Conservation (phyloP, 2,329 filamentous ascomycete species). For the Ustilaginoidea virens region DNA sequence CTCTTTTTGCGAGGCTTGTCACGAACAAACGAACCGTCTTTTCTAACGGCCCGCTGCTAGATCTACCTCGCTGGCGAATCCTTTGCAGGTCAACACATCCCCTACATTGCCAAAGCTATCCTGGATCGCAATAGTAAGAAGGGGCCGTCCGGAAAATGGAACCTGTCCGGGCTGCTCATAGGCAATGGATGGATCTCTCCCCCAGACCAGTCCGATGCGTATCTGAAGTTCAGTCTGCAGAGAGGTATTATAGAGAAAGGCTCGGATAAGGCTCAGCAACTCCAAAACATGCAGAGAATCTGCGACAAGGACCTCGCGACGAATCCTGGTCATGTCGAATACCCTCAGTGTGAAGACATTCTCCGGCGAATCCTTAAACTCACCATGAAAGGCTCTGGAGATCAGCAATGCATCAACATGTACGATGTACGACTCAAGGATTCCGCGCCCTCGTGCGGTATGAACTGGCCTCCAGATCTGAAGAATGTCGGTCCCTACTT, state of each 20-base stretch:
- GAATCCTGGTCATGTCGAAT: conserved; percentile 41
- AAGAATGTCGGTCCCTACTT: conserved; percentile 66
- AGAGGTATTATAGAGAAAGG: conserved; percentile 56
- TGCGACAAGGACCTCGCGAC: conserved; percentile 49
- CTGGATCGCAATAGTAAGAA: conserved; percentile 67
- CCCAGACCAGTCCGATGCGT: conserved; percentile 75
- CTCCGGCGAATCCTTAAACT: conserved; percentile 55
- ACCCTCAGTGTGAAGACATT: conserved; percentile 58
- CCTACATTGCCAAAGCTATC: conserved; percentile 87
- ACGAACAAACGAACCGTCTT: background rate
- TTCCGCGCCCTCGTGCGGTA: conserved; percentile 69
- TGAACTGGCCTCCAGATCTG: conserved; percentile 95
- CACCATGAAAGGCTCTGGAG: conserved; percentile 39
- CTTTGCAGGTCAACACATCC: conserved; percentile 92
- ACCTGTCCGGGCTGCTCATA: conserved; percentile 72
- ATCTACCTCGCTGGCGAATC: conserved; percentile 93
- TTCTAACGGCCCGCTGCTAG: conserved; percentile 28
- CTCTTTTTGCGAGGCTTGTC: background rate
- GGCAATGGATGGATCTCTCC: conserved; percentile 98
- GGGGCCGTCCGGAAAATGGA: conserved; percentile 37
- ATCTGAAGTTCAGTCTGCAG: conserved; percentile 68
- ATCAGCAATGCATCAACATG: conserved; percentile 72
- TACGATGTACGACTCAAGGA: conserved; percentile 88
- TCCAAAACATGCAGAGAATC: conserved; percentile 53
- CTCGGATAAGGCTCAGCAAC: conserved; percentile 43